Evolutionary conservation across 2,329 filamentous ascomycete genomes (phyloP).

Genomic region (Cladosporium sphaerospermum): DNA sequence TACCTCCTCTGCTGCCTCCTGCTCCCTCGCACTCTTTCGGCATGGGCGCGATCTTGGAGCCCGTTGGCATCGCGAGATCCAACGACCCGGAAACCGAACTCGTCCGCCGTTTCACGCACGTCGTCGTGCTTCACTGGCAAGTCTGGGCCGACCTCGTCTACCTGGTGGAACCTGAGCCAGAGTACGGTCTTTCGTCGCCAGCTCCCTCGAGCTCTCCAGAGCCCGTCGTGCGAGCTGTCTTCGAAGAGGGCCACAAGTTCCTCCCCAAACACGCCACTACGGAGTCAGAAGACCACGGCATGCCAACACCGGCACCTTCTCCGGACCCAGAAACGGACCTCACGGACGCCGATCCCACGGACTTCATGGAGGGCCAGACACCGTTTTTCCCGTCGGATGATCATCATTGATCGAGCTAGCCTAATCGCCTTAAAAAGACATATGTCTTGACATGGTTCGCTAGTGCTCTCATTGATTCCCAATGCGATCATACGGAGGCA

Average conservation of each 20-base stretch:
- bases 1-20: constrained; percentile 17
- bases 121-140: constrained; percentile 81
- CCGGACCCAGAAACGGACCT: constrained; percentile 7
- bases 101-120: constrained; percentile 71
- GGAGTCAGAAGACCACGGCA: constrained; percentile 20
- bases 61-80: neutral
- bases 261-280: constrained; percentile 26
- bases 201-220: constrained; percentile 17
- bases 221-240: constrained; percentile 25
- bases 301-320: constrained; percentile 17
- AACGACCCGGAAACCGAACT: constrained; percentile 48
- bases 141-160: constrained; percentile 80
- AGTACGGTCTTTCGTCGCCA: constrained; percentile 2
- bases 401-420: no score
- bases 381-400: neutral
- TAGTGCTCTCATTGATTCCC: no score
- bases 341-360: neutral
- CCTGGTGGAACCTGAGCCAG: constrained; percentile 18
- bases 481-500: no score
- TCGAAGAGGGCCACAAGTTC: constrained; percentile 25
- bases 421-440: no score
- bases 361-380: neutral
- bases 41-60: constrained; percentile 12
- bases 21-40: neutral
- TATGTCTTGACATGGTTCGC: no score